Evolutionary conservation across 108 stramenopile genomes (phyloP).

Genomic region (Skeletonema costatum): DNA sequence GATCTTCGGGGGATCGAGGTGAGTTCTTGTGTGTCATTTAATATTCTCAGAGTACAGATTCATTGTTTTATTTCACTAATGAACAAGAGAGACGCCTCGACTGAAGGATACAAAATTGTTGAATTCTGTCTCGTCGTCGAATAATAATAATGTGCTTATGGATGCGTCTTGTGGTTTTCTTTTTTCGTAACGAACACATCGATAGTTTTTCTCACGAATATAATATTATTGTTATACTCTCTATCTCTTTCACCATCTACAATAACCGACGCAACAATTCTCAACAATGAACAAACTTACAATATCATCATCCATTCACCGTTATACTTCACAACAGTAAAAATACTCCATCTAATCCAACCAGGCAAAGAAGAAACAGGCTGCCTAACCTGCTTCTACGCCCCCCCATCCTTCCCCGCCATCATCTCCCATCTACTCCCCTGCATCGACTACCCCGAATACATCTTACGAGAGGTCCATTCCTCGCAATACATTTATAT

Average conservation of each 20-base stretch:
- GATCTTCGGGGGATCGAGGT: slow-evolving; percentile 51
- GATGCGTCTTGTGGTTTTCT: background rate
- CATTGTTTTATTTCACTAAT: too few relatives aligned
- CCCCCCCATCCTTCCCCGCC: slow-evolving; percentile 23
- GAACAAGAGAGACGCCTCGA: background rate
- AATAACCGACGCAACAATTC: background rate
- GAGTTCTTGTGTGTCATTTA: background rate
- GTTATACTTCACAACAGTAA: slow-evolving; percentile 15
- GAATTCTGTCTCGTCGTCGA: background rate
- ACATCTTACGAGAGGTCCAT: slow-evolving; percentile 55
- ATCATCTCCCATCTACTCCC: slow-evolving; percentile 48
- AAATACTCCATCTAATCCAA: slow-evolving; percentile 48
- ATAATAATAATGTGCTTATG: background rate
- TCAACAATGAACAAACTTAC: background rate
- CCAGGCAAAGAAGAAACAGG: slow-evolving; percentile 56
- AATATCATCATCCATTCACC: too few relatives aligned
- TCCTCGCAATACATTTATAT: slow-evolving; percentile 58
- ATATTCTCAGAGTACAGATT: too few relatives aligned
- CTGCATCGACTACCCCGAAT: slow-evolving; percentile 59
- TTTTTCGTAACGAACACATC: background rate
- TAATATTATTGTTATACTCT: background rate
- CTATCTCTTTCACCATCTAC: background rate
- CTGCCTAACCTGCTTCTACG: slow-evolving; percentile 54
- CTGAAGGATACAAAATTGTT: background rate
- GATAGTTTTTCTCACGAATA: too few relatives aligned